phyloP scores from a whole-genome alignment of 2,329 filamentous ascomycete genomes.

The Paecilomyces dactylethromorphus region DNA sequence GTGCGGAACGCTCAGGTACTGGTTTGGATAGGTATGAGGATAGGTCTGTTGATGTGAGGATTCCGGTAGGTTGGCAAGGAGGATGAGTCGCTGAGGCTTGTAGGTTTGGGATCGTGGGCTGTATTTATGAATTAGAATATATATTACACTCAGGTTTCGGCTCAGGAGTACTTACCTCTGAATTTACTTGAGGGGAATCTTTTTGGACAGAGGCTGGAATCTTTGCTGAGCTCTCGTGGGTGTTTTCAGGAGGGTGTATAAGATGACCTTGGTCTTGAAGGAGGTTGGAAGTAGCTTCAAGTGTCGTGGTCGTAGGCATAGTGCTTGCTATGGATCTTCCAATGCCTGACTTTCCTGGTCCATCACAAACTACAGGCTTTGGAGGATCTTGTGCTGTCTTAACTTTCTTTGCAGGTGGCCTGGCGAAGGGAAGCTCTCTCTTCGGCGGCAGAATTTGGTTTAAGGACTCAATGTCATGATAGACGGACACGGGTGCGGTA shows the following conservation, averaged over 20 bases:
- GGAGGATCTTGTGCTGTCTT: conserved; percentile 4
- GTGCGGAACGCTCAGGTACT: conserved; percentile 22
- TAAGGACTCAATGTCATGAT: conserved; percentile 21
- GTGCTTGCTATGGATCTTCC: neutral
- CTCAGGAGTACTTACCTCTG: neutral
- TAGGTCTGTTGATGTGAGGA: conserved; percentile 16
- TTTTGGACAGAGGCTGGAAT: neutral
- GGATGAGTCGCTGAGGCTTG: neutral
- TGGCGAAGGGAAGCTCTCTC: conserved; percentile 35
- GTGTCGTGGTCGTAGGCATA: neutral
- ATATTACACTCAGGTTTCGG: neutral
- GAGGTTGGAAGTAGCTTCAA: neutral
- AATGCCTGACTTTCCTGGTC: neutral
- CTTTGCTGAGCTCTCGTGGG: neutral
- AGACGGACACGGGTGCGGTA: conserved; percentile 15
- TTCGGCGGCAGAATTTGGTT: conserved; percentile 35
- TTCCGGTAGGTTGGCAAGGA: neutral
- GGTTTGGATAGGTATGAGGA: conserved; percentile 23
- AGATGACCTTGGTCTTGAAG: neutral
- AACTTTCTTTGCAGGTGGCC: conserved; percentile 15
- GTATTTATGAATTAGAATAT: neutral
- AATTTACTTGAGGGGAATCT: neutral
- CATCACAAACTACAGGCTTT: neutral
- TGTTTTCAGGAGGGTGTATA: neutral
- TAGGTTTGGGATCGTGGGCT: neutral